Percentiles rank a stretch among this genome's conserved stretches.
Evolutionary conservation across 192 early-diverging fungal species (phyloP).

Genomic region (Chytriomyces hyalinus): DNA sequence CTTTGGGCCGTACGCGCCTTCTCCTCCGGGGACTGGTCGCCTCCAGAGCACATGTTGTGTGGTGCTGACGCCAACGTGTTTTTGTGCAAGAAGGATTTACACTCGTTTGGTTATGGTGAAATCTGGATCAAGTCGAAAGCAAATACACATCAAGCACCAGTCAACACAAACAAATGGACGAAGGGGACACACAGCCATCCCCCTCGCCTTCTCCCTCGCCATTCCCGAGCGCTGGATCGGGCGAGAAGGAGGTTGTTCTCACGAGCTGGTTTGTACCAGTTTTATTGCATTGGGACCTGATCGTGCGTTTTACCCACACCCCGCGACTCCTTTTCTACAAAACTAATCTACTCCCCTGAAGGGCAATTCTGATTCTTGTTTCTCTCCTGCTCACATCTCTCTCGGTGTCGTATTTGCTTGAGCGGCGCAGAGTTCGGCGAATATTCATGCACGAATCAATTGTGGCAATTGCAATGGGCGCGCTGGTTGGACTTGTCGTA

Average conservation of each 20-base stretch:
- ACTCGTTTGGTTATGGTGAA: no score
- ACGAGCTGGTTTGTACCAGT: conserved; percentile 26
- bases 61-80: not conserved
- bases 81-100: no score
- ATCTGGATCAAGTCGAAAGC: not conserved
- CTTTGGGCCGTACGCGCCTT: not conserved
- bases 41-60: not conserved
- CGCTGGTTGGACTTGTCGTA: conserved; percentile 50
- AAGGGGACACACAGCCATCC: conserved; percentile 10
- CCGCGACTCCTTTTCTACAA: no score
- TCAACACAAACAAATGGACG: conserved; percentile 20
- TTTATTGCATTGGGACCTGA: not conserved
- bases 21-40: not conserved
- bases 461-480: conserved; percentile 87
- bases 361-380: conserved; percentile 85
- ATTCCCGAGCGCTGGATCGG: not conserved
- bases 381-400: conserved; percentile 84
- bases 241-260: conserved; percentile 28
- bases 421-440: conserved; percentile 79
- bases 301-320: not conserved
- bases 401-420: conserved; percentile 86
- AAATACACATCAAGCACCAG: no score
- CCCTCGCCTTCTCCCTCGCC: not conserved
- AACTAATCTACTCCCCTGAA: not conserved
- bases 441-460: conserved; percentile 91